phyloP scores from a whole-genome alignment of 164 flowering plant species.

The Aristolochia fimbriata region DNA sequence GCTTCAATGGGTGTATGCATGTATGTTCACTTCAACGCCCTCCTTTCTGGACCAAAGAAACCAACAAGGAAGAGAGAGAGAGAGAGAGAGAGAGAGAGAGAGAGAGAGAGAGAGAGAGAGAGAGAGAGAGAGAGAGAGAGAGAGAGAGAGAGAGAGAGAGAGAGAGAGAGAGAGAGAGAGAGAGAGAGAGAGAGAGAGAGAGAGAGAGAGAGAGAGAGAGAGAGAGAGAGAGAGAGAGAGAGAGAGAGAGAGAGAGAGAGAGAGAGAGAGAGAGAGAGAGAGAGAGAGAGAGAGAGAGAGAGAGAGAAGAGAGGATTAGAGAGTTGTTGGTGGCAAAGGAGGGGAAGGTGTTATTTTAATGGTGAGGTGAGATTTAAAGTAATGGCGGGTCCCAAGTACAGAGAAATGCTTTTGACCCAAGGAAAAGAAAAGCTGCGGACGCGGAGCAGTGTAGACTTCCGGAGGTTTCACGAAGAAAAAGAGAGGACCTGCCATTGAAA shows the following conservation, averaged over 20 bases:
- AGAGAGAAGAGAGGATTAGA: background rate
- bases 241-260: no score
- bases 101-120: no score
- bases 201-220: no score
- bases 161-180: no score
- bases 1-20: background rate
- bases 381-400: conserved; percentile 2
- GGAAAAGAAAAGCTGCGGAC: conserved; percentile 2
- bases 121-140: no score
- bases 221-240: no score
- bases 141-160: no score
- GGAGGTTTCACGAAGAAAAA: background rate
- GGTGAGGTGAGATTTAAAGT: background rate
- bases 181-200: no score
- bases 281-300: no score
- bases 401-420: conserved; percentile 2
- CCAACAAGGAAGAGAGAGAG: background rate
- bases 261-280: no score
- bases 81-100: no score
- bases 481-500: background rate
- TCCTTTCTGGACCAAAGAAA: background rate
- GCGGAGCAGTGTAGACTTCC: background rate
- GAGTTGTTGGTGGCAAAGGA: background rate
- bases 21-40: background rate
- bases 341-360: background rate